Percentiles rank a stretch among this genome's conserved stretches.
Conservation (phyloP, 2,329 filamentous ascomycete species). For the Alternaria panax region DNA sequence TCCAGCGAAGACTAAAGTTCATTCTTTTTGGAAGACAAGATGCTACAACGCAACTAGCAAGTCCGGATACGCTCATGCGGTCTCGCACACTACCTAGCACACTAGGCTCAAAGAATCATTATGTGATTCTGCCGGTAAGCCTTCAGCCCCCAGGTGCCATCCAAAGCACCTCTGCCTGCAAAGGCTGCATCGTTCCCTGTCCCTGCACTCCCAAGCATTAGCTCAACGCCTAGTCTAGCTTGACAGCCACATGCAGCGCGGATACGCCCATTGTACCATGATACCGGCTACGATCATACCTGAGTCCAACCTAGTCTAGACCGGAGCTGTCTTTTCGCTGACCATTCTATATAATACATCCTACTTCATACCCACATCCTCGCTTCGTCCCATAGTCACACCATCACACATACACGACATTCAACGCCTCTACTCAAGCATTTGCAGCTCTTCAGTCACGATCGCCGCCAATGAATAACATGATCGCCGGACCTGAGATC, state of each 20-base stretch:
- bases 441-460: slow-evolving; percentile 31
- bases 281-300: slow-evolving; percentile 35
- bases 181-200: slow-evolving; percentile 41
- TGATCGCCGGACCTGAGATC: slow-evolving; percentile 29
- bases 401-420: slow-evolving; percentile 32
- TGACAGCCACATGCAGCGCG: slow-evolving; percentile 30
- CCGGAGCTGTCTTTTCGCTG: slow-evolving; percentile 23
- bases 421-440: slow-evolving; percentile 39
- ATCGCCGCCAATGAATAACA: slow-evolving; percentile 36
- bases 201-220: slow-evolving; percentile 39
- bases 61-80: slow-evolving; percentile 29
- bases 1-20: background rate
- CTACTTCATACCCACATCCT: slow-evolving; percentile 25
- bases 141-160: slow-evolving; percentile 41
- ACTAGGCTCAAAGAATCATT: slow-evolving; percentile 36
- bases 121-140: slow-evolving; percentile 39
- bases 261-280: slow-evolving; percentile 28
- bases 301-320: slow-evolving; percentile 22
- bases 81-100: slow-evolving; percentile 28
- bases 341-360: slow-evolving; percentile 43
- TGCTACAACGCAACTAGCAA: slow-evolving; percentile 9
- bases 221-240: slow-evolving; percentile 40
- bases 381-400: slow-evolving; percentile 22
- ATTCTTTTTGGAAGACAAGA: background rate
- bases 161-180: slow-evolving; percentile 34